Conservation (phyloP, 1,284 basidiomycete genomes). For the Ceratobasidium sp. region DNA sequence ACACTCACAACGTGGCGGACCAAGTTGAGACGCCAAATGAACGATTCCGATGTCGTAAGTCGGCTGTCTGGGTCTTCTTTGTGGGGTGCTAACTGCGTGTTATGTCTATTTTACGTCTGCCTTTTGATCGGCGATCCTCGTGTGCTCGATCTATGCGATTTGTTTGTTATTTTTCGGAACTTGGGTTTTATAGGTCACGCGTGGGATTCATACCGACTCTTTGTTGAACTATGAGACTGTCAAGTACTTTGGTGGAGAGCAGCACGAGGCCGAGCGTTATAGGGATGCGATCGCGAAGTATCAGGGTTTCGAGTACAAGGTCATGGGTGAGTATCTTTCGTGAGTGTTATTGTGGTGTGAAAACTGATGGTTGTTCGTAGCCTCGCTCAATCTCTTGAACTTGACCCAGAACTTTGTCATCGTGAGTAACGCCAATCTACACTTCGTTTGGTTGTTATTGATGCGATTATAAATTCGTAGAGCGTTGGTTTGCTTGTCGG, state of each 20-base stretch:
- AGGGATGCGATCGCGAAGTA: slow-evolving; percentile 78
- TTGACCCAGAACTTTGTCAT: slow-evolving; percentile 83
- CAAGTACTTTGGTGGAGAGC: slow-evolving; percentile 86
- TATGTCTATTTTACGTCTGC: no score
- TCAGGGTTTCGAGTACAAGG: slow-evolving; percentile 77
- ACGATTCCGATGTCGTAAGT: slow-evolving; percentile 74
- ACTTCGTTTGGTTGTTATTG: slow-evolving; percentile 12
- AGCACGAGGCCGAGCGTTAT: slow-evolving; percentile 81
- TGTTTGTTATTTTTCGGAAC: not conserved
- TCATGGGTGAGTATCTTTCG: slow-evolving; percentile 62
- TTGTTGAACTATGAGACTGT: slow-evolving; percentile 86
- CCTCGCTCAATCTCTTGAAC: slow-evolving; percentile 76
- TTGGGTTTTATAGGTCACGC: slow-evolving; percentile 62
- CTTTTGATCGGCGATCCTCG: no score
- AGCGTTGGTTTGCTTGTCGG: slow-evolving; percentile 80
- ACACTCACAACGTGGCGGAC: slow-evolving; percentile 77
- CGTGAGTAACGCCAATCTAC: slow-evolving; percentile 56
- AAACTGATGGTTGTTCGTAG: slow-evolving; percentile 54
- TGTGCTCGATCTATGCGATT: no score
- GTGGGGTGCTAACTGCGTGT: no score
- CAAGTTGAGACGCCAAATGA: slow-evolving; percentile 76
- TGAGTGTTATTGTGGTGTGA: not conserved
- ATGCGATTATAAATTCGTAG: slow-evolving; percentile 55
- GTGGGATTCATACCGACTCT: slow-evolving; percentile 82
- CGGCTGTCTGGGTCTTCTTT: no score